phyloP scores from a whole-genome alignment of 306 rosid species.

The Citrullus mucosospermus region DNA sequence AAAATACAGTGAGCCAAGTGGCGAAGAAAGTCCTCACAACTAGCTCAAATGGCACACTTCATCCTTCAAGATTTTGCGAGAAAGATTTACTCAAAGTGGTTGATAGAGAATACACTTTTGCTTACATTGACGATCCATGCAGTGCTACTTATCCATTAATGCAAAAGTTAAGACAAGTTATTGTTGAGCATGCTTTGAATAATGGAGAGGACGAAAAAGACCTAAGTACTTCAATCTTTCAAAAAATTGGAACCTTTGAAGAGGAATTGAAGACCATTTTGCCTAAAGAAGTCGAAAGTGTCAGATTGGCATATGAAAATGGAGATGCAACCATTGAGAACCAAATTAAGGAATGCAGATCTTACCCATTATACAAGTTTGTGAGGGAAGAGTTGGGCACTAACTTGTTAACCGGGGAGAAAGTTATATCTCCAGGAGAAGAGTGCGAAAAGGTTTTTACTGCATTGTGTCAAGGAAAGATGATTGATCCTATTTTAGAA shows the following conservation, averaged over 20 bases:
- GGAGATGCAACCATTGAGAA: slow-evolving; percentile 34
- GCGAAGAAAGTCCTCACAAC: slow-evolving; percentile 68
- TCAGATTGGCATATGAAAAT: slow-evolving; percentile 38
- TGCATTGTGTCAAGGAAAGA: slow-evolving; percentile 60
- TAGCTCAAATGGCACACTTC: slow-evolving; percentile 58
- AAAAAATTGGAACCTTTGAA: slow-evolving; percentile 60
- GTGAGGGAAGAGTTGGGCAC: slow-evolving; percentile 62
- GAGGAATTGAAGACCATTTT: slow-evolving; percentile 46
- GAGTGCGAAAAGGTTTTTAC: slow-evolving; percentile 64
- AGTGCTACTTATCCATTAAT: slow-evolving; percentile 73
- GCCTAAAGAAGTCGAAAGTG: slow-evolving; percentile 70
- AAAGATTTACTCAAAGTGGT: slow-evolving; percentile 69
- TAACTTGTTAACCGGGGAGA: slow-evolving; percentile 48
- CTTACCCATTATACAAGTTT: slow-evolving; percentile 74
- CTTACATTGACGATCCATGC: slow-evolving; percentile 71
- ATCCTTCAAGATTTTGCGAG: slow-evolving; percentile 75
- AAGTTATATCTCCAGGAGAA: slow-evolving; percentile 56
- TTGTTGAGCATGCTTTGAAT: slow-evolving; percentile 59
- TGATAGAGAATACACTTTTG: slow-evolving; percentile 49
- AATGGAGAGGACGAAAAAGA: slow-evolving; percentile 47
- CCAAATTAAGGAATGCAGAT: slow-evolving; percentile 60
- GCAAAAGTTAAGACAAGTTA: slow-evolving; percentile 64
- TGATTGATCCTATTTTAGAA: slow-evolving; percentile 62
- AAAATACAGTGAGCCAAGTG: slow-evolving; percentile 60
- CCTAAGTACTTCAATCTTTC: slow-evolving; percentile 58